Conservation (phyloP, 2,329 filamentous ascomycete species). For the Ceratocystis huliohia region DNA sequence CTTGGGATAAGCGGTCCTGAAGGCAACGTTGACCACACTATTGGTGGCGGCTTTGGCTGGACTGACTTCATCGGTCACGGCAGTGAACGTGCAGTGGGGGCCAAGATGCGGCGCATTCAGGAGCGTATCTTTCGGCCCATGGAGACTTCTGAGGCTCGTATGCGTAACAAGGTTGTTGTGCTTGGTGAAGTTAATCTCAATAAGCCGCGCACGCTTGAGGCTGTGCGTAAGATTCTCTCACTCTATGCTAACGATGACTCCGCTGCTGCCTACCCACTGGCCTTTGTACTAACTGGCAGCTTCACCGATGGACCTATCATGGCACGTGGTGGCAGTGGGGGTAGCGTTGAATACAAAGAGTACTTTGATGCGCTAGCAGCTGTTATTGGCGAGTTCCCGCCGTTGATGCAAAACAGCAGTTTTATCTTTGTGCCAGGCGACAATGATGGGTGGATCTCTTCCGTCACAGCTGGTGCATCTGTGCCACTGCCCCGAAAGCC, state of each 20-base stretch:
- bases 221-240: constrained; percentile 64
- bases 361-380: constrained; percentile 80
- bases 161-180: constrained; percentile 51
- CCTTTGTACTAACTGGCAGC: constrained; percentile 75
- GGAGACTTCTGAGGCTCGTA: constrained; percentile 28
- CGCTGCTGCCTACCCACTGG: constrained; percentile 54
- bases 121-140: constrained; percentile 45
- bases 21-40: constrained; percentile 45
- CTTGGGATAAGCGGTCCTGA: constrained; percentile 56
- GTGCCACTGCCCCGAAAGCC: constrained; percentile 55
- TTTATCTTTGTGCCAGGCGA: constrained; percentile 93
- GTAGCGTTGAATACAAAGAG: constrained; percentile 94
- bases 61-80: constrained; percentile 90
- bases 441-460: constrained; percentile 91
- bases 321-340: constrained; percentile 50
- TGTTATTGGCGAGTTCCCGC: constrained; percentile 69
- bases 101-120: constrained; percentile 72
- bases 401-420: constrained; percentile 62
- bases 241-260: constrained; percentile 56
- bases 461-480: constrained; percentile 65
- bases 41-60: constrained; percentile 84
- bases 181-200: constrained; percentile 81
- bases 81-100: constrained; percentile 71
- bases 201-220: constrained; percentile 65
- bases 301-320: constrained; percentile 58